Base-by-base conservation (phyloP, 306 rosid genomes). In the Ceratonia siliqua region DNA sequence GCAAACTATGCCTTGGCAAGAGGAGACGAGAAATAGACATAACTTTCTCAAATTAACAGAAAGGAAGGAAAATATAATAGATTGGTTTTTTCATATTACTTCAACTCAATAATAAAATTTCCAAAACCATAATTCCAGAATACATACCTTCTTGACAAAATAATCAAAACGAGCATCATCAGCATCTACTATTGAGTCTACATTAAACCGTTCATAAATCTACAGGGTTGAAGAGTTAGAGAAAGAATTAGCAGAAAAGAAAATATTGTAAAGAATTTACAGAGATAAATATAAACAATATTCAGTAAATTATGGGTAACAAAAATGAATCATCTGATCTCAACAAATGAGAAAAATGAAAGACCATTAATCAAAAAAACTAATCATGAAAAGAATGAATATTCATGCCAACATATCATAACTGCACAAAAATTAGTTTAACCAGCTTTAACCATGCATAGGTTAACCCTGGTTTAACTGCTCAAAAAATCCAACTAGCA, bases 131-230 rank as follows among this genome's bases (percentile, higher is more conserved):
- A 22, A 65, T 25, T 59, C 68, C 67, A 75, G 35, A 62, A 76
- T 22, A 42, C 78, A 56, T 68, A 94, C 98, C 98, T 87, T 89
- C 57, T 85, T 79, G 36, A 85, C 77, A 80, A 94, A 94, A 82
- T 91, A 90, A 70, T 91, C 88, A 80, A 91, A 90, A 54, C 98
- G 96, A 63, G 92, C 91, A 85, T 90, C 89, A 55, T 94, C 91
- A 72, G 86, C 90, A 72, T 91, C 81, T 70, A 72, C 77, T 49
- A 91, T 83, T 68, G 94, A 80, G 64, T 89, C 88, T 56, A 84
- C 82, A 68, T 78, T 75, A 81, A 89, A 87, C 52, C 96, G 83
- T 81, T 88, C 92, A 76, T 84, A 94, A 68, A 88, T 68, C 98
- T 94, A 85, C 63, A 83, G 18, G 68, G 76, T 80, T 53, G 62